Percentiles rank a stretch among this genome's conserved stretches.
phyloP scores from a whole-genome alignment of 805 yeast species.

The Pichia sporocuriosa region DNA sequence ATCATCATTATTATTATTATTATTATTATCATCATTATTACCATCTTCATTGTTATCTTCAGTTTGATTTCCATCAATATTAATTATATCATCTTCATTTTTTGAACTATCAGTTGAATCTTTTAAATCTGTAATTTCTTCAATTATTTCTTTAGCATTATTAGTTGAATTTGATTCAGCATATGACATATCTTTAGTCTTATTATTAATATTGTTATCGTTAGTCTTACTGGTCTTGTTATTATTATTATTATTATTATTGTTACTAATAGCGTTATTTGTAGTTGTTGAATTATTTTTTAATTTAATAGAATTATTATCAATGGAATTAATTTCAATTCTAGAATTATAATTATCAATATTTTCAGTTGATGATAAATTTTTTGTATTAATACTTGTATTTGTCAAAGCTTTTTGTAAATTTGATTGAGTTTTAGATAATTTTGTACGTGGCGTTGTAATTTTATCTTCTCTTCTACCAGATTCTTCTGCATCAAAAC shows the following conservation, averaged over 20 bases:
- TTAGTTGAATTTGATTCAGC: neutral
- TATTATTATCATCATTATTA: constrained; percentile 12
- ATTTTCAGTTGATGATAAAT: neutral
- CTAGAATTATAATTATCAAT: too few species aligned
- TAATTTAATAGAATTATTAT: too few species aligned
- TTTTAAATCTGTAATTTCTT: constrained; percentile 28
- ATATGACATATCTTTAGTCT: neutral
- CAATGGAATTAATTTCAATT: too few species aligned
- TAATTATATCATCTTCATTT: constrained; percentile 27
- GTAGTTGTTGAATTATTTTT: too few species aligned
- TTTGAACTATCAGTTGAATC: constrained; percentile 32
- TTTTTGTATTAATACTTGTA: constrained; percentile 1
- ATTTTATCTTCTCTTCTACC: constrained; percentile 24
- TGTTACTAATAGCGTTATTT: neutral
- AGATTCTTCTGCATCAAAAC: constrained; percentile 29
- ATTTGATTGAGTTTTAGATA: constrained; percentile 30
- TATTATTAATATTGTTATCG: neutral
- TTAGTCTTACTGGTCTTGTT: neutral
- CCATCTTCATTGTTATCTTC: constrained; percentile 13
- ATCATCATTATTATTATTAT: neutral
- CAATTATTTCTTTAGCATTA: constrained; percentile 15
- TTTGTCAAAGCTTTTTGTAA: constrained; percentile 27
- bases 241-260: neutral
- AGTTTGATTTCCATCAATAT: constrained; percentile 13
- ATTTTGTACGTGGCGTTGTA: constrained; percentile 20